Evolutionary conservation across 2,329 filamentous ascomycete genomes (phyloP), one percentile per base, ranked within the genome.

Genomic region (Myriangium duriaei): DNA sequence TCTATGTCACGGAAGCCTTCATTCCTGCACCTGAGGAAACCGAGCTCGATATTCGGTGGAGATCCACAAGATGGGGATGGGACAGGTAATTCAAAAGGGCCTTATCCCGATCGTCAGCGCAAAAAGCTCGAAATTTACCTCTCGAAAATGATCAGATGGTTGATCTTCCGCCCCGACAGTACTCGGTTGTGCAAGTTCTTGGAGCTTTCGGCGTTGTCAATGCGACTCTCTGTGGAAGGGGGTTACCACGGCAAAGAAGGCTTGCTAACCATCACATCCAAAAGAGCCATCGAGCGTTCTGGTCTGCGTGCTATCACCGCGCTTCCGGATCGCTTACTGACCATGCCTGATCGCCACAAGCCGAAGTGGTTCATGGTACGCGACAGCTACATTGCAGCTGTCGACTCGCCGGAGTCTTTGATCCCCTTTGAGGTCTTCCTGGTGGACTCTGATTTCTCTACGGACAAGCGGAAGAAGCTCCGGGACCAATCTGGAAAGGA

Each of bases 231-330:
- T 15, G 86, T 88, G 0, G 92, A 98, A 59, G 87, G 86, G 17
- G 93, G 87, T 50, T 96, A 95, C 51, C 91, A 98, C 54, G 92
- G 91, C 42, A 98, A 98, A 59, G 92, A 98, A 60, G 92, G 91
- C 11, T 87, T 82, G 55, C 68, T 98, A 47, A 79, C 92, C 49
- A 94, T 98, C 46, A 83, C 92, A 51, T 92, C 85, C 4, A 74
- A 86, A 44, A 79, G 79, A 47, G 79, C 87, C 21, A 42, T 49
- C 11, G 55, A 58, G 32, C 40, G 56, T 11, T 49, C 50, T 28
- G 46, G 47, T 11, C 39, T 41, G 6, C 32, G 43, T 11, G 37
- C 41, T 11, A 41, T 45, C 41, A 43, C 37, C 16, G 32, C 28
- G 11, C 17, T 39, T 9, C 36, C 36, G n/a, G 19, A 31, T 32